Percentiles rank a stretch among this genome's conserved stretches.
These are phyloP conservation scores for Jamesozyma gamospora DNA, from an alignment of 805 yeast genomes.

Conservation along the genomic window DNA sequence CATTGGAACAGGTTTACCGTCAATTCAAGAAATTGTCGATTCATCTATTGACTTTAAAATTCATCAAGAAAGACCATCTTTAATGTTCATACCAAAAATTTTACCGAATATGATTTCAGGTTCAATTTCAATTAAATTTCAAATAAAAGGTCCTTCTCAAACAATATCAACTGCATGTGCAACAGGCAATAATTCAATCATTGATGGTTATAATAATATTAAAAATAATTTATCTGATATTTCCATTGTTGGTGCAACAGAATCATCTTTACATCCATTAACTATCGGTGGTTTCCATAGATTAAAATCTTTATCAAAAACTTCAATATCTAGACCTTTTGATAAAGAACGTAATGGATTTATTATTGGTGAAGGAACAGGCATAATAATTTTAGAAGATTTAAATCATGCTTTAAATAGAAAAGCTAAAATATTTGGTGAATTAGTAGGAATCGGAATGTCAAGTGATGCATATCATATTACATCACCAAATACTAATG, in stretches of 20 bases:
- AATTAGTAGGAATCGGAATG: slow-evolving; percentile 78
- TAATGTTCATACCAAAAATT: slow-evolving; percentile 75
- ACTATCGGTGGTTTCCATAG: slow-evolving; percentile 87
- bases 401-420: slow-evolving; percentile 64
- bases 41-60: slow-evolving; percentile 32
- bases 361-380: slow-evolving; percentile 90
- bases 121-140: slow-evolving; percentile 68
- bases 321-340: slow-evolving; percentile 74
- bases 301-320: slow-evolving; percentile 66
- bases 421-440: slow-evolving; percentile 61
- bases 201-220: slow-evolving; percentile 83
- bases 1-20: slow-evolving; percentile 92
- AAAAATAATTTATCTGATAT: slow-evolving; percentile 71
- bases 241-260: slow-evolving; percentile 92
- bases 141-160: slow-evolving; percentile 77
- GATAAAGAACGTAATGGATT: slow-evolving; percentile 74
- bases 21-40: slow-evolving; percentile 55
- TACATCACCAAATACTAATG: slow-evolving; percentile 78
- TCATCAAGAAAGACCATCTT: slow-evolving; percentile 54
- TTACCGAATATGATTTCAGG: slow-evolving; percentile 94
- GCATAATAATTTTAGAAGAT: slow-evolving; percentile 66
- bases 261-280: slow-evolving; percentile 75
- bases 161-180: slow-evolving; percentile 94
- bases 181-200: slow-evolving; percentile 87
- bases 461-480: slow-evolving; percentile 89